Base-by-base conservation (phyloP, 1,139 yeast genomes). In the Lodderomyces margitis region DNA sequence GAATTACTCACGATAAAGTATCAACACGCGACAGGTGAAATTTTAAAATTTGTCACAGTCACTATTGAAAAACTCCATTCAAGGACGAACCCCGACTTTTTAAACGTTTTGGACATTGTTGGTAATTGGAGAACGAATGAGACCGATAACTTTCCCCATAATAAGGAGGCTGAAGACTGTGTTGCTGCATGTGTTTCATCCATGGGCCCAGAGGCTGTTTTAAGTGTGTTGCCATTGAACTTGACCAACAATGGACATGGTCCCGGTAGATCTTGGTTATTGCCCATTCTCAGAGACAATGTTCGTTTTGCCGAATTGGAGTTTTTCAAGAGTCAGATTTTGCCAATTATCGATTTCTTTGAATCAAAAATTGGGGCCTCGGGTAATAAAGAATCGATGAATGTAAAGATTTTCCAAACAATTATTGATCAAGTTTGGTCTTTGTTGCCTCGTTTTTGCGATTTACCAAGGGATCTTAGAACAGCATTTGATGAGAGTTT, bases 351-450 rank as follows among this genome's bases (percentile, higher is more conserved):
- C 37, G 78, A 77, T 30, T 68, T 77, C 47, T 86, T 91, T 50
- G 73, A 67, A 43, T 62, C 62, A 4, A 77, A 76, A 49, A 66
- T 79, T 37, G 55, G 54, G 2, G 59, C 64, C n/a, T 63, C 75
- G 39, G 63, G 73, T 23, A 59, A 67, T 35, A 66, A 73, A 40
- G 79, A 78, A 39, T 80, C 89, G 1, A 72, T 84, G 51, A 85
- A 86, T 57, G 66, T 69, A 45, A 91, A 88, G 62, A 79, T 91
- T 41, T 86, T 85, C 57, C 78, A 80, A 54, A 91, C 98, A 1
- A 79, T 92, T 41, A 69, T 86, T 37, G 96, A 87, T 58, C 99
- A 92, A 70, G 74, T 89, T 38, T 91, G 98, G 97, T 81, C 95
- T 2, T 72, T 91, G 47, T 69, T 92, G 46, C 97, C 98, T 12